Conservation (phyloP, 768 basidiomycete genomes). For the Sarcomyxa edulis region DNA sequence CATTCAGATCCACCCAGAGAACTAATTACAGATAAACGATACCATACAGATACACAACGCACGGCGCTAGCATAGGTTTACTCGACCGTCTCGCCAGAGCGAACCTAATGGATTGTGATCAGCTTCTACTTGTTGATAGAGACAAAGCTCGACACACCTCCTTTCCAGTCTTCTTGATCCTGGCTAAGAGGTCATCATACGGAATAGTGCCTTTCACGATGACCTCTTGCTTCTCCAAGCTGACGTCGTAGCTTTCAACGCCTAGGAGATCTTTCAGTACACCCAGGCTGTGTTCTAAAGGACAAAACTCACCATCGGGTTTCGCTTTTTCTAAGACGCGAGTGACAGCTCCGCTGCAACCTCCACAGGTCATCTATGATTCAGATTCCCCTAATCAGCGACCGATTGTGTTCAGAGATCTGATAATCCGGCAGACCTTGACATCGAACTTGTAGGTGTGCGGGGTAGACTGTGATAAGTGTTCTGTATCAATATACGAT, state of each 20-base stretch:
- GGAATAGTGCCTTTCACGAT: conserved; percentile 53
- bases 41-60: too few species aligned
- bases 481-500: neutral
- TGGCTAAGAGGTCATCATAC: conserved; percentile 63
- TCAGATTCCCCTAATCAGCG: neutral
- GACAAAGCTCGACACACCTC: conserved; percentile 42
- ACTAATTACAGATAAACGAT: too few species aligned
- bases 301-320: conserved; percentile 40
- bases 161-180: conserved; percentile 91
- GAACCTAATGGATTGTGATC: conserved; percentile 20
- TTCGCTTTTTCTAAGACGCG: conserved; percentile 72
- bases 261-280: conserved; percentile 28
- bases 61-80: too few species aligned
- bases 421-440: conserved; percentile 44
- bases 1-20: neutral
- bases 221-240: conserved; percentile 68
- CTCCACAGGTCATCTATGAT: conserved; percentile 76
- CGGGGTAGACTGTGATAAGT: conserved; percentile 2
- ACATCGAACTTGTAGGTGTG: conserved; percentile 79
- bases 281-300: conserved; percentile 15
- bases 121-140: neutral
- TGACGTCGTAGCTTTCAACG: conserved; percentile 53
- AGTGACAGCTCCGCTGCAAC: conserved; percentile 80
- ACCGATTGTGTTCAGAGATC: neutral
- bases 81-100: conserved; percentile 41